phyloP scores from a whole-genome alignment of 2,329 filamentous ascomycete species.

The Paracoccidioides brasiliensis region DNA sequence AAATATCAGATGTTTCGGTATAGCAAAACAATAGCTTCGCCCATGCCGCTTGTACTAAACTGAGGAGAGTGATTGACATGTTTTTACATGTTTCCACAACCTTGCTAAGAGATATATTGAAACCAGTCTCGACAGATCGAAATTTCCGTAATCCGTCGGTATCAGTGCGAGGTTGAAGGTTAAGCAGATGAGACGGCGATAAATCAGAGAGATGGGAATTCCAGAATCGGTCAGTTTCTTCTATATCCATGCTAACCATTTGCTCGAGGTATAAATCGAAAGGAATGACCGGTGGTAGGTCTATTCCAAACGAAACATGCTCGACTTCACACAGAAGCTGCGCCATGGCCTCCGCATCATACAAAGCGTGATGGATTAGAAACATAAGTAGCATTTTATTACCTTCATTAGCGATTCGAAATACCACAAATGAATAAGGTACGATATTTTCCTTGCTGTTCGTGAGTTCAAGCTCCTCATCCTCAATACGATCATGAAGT shows the following conservation, averaged over 20 bases:
- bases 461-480: conserved; percentile 25
- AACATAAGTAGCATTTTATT: conserved; percentile 25
- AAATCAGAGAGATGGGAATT: conserved; percentile 40
- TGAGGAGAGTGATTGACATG: conserved; percentile 49
- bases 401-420: conserved; percentile 6
- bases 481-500: conserved; percentile 32
- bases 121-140: conserved; percentile 4
- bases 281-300: conserved; percentile 38
- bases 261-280: conserved; percentile 53
- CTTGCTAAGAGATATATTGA: conserved; percentile 22
- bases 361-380: conserved; percentile 66
- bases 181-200: conserved; percentile 27
- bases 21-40: conserved; percentile 47
- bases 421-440: conserved; percentile 18
- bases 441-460: conserved; percentile 14
- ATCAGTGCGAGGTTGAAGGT: not conserved
- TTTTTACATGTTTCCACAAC: conserved; percentile 40
- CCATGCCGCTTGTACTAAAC: conserved; percentile 62
- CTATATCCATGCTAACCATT: conserved; percentile 39
- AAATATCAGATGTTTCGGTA: conserved; percentile 51
- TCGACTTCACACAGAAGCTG: conserved; percentile 60
- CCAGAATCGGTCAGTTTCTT: conserved; percentile 54
- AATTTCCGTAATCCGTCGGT: not conserved
- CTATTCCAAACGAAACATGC: conserved; percentile 35
- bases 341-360: conserved; percentile 68